phyloP scores from a whole-genome alignment of 1,139 yeast species.

The Sugiyamaella xylanicola region DNA sequence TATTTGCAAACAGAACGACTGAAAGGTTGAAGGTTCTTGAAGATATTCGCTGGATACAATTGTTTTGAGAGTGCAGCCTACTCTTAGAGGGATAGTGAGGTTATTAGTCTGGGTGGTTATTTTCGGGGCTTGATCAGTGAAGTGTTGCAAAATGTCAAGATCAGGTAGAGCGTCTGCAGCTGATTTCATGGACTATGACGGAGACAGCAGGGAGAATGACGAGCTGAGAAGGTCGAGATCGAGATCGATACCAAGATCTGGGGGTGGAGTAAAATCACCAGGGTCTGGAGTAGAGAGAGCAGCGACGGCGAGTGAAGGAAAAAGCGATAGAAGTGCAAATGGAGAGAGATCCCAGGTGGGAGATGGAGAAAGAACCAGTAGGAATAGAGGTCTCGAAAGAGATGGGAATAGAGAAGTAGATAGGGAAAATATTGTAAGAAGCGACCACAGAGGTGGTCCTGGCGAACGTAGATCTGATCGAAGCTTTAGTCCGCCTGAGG shows the following conservation, averaged over 20 bases:
- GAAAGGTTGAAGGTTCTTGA: neutral
- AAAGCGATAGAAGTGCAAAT: neutral
- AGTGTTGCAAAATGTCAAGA: constrained; percentile 12
- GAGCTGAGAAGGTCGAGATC: neutral
- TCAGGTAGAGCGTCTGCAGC: constrained; percentile 11
- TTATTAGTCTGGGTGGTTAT: too few relatives aligned
- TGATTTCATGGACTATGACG: constrained; percentile 19
- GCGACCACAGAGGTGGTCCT: neutral
- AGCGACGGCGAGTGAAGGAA: neutral
- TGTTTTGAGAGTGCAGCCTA: too few relatives aligned
- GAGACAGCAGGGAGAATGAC: constrained; percentile 1
- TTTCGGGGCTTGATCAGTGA: too few relatives aligned
- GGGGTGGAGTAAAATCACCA: too few relatives aligned
- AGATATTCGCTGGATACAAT: too few relatives aligned
- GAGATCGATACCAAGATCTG: neutral
- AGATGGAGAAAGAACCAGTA: too few relatives aligned
- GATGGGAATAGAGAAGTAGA: too few relatives aligned
- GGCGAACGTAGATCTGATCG: neutral
- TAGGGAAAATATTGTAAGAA: too few relatives aligned
- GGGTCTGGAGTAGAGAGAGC: neutral
- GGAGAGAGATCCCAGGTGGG: too few relatives aligned
- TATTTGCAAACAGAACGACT: too few relatives aligned
- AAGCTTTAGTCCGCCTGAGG: neutral
- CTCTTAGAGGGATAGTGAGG: too few relatives aligned
- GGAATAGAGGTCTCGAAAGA: too few relatives aligned